phyloP scores from a whole-genome alignment of 805 yeast genomes.

The Yamadazyma kitorensis region DNA sequence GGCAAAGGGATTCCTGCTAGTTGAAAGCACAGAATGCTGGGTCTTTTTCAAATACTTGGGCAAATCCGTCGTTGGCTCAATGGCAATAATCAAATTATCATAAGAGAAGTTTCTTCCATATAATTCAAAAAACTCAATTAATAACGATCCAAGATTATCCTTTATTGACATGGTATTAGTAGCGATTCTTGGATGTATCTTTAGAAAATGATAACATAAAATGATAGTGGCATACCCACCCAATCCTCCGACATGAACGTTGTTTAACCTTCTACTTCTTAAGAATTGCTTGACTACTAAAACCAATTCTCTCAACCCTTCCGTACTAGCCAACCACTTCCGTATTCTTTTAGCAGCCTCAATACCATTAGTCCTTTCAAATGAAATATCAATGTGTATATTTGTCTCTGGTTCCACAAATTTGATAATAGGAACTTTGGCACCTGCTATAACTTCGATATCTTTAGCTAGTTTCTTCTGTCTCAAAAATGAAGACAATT shows the following conservation, averaged over 20 bases:
- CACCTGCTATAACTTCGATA: slow-evolving; percentile 83
- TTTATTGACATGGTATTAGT: slow-evolving; percentile 63
- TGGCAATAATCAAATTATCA: slow-evolving; percentile 70
- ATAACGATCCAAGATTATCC: slow-evolving; percentile 78
- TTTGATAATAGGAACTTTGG: slow-evolving; percentile 93
- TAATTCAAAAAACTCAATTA: slow-evolving; percentile 88
- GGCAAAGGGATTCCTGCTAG: slow-evolving; percentile 54
- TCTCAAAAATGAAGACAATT: slow-evolving; percentile 68
- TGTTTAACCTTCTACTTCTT: slow-evolving; percentile 70
- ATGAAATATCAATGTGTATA: slow-evolving; percentile 85
- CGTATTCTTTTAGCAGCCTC: slow-evolving; percentile 78
- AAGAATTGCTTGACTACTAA: slow-evolving; percentile 83
- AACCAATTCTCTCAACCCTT: slow-evolving; percentile 80
- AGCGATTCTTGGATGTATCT: slow-evolving; percentile 72
- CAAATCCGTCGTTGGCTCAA: slow-evolving; percentile 48
- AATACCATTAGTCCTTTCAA: slow-evolving; percentile 79
- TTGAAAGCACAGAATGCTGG: slow-evolving; percentile 43
- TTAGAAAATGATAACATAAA: slow-evolving; percentile 72
- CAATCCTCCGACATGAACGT: slow-evolving; percentile 89
- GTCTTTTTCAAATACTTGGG: slow-evolving; percentile 62
- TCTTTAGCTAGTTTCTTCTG: slow-evolving; percentile 59
- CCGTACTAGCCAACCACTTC: slow-evolving; percentile 67
- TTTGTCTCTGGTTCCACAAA: slow-evolving; percentile 70
- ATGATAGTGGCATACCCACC: slow-evolving; percentile 96
- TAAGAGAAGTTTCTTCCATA: slow-evolving; percentile 90